phyloP scores from a whole-genome alignment of 768 basidiomycete species.

The Lentinula lateritia region DNA sequence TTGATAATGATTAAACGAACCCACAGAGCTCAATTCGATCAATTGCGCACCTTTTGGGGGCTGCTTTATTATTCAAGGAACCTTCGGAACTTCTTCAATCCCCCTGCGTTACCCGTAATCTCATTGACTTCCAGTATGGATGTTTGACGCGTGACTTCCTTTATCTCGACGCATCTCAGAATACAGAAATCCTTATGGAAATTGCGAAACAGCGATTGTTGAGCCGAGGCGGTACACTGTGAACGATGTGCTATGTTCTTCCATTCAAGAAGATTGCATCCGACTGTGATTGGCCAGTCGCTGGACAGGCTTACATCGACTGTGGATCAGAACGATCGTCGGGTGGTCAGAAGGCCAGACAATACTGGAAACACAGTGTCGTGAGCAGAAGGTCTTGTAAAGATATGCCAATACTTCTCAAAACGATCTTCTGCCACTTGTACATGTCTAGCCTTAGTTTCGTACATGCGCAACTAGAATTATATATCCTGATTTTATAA shows the following conservation, averaged over 20 bases:
- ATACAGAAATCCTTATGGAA: neutral
- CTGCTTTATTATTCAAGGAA: neutral
- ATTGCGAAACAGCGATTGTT: neutral
- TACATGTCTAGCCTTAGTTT: too few species aligned
- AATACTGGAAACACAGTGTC: too few species aligned
- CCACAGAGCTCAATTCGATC: too few species aligned
- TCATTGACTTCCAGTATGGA: neutral
- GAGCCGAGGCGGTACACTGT: neutral
- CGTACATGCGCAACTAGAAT: too few species aligned
- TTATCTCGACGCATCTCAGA: neutral
- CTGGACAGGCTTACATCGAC: too few species aligned
- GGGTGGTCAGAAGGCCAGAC: too few species aligned
- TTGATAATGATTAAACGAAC: too few species aligned
- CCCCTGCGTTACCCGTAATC: neutral
- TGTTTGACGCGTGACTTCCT: neutral
- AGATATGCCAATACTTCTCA: too few species aligned
- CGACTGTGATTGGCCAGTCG: neutral
- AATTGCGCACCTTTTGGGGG: neutral
- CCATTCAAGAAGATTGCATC: neutral
- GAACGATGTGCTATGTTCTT: neutral
- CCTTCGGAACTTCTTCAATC: neutral
- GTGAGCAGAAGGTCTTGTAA: too few species aligned
- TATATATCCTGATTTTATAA: too few species aligned
- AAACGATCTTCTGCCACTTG: too few species aligned
- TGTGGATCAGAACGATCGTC: too few species aligned